Percentiles rank a stretch among this genome's conserved stretches.
Conservation (phyloP, 2,329 filamentous ascomycete species). For the Ophidiomyces ophidiicola region DNA sequence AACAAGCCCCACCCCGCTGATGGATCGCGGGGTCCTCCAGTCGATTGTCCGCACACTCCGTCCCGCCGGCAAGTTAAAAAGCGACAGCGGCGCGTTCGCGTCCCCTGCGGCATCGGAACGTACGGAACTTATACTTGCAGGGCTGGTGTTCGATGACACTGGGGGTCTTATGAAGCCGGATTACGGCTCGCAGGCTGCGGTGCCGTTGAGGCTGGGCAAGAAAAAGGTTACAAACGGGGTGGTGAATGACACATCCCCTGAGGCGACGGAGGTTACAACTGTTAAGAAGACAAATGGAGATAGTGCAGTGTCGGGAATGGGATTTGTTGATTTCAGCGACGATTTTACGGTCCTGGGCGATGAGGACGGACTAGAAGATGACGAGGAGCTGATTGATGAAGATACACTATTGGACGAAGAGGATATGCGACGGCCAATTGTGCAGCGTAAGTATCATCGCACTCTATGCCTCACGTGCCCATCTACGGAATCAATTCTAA, state of each 20-base stretch:
- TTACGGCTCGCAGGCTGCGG: conserved; percentile 43
- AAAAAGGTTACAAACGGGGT: conserved; percentile 40
- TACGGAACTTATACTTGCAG: conserved; percentile 74
- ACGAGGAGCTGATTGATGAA: conserved; percentile 86
- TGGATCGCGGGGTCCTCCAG: conserved; percentile 56
- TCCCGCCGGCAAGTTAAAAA: conserved; percentile 51
- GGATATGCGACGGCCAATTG: conserved; percentile 64
- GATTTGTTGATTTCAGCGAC: conserved; percentile 56
- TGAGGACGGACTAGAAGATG: conserved; percentile 45
- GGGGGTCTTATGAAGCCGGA: conserved; percentile 65
- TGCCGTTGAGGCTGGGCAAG: conserved; percentile 52
- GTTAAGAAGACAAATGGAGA: conserved; percentile 1
- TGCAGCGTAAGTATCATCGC: conserved; percentile 56
- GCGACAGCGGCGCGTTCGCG: conserved; percentile 10
- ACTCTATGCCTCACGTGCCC: not conserved
- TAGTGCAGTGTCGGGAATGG: conserved; percentile 32
- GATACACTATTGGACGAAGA: conserved; percentile 74
- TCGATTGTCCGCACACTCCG: conserved; percentile 60
- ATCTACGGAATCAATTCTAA: not conserved
- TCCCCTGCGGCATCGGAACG: conserved; percentile 37
- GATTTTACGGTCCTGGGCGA: conserved; percentile 43
- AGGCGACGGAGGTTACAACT: too few species aligned
- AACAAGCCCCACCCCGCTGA: conserved; percentile 38
- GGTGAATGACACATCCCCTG: conserved; percentile 35
- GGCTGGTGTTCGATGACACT: conserved; percentile 49